These are phyloP conservation scores for Fusarium mexicanum DNA, from an alignment of 2,329 filamentous ascomycete species.

Conservation along the genomic window DNA sequence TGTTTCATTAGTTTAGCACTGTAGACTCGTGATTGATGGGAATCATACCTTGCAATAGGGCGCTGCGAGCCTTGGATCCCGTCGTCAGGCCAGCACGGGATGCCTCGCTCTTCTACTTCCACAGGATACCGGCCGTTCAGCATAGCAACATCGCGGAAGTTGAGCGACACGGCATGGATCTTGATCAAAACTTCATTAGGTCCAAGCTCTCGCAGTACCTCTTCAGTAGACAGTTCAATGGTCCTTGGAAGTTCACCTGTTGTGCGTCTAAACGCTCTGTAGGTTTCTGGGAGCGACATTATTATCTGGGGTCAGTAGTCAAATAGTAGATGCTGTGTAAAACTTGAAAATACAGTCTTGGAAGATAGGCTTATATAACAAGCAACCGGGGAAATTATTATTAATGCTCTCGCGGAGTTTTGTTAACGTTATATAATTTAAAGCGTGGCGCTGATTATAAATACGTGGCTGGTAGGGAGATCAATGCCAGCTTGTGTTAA, in stretches of 20 bases:
- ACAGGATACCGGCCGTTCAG: background rate
- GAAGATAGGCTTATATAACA: rapidly evolving
- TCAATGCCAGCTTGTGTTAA: background rate
- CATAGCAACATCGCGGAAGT: background rate
- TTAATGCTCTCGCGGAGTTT: background rate
- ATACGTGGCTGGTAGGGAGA: background rate
- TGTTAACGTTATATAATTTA: background rate
- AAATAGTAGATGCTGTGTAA: rapidly evolving
- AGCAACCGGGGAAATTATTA: background rate
- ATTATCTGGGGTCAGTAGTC: rapidly evolving
- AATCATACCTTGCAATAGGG: rapidly evolving
- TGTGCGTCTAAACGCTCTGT: background rate
- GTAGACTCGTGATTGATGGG: rapidly evolving
- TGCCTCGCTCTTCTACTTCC: background rate
- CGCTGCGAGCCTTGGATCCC: rapidly evolving
- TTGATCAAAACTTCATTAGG: background rate
- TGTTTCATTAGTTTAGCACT: background rate
- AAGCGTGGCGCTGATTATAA: background rate
- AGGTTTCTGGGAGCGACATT: background rate
- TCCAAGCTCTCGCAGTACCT: rapidly evolving
- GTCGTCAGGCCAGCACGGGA: background rate
- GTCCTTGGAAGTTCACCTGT: background rate
- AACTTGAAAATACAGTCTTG: rapidly evolving
- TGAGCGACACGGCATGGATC: background rate
- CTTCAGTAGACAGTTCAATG: background rate